Percentiles rank a stretch among this genome's conserved stretches.
These are phyloP conservation scores for Cryptococcus depauperatus DNA, from an alignment of 1,284 basidiomycete species.

Conservation along the genomic window DNA sequence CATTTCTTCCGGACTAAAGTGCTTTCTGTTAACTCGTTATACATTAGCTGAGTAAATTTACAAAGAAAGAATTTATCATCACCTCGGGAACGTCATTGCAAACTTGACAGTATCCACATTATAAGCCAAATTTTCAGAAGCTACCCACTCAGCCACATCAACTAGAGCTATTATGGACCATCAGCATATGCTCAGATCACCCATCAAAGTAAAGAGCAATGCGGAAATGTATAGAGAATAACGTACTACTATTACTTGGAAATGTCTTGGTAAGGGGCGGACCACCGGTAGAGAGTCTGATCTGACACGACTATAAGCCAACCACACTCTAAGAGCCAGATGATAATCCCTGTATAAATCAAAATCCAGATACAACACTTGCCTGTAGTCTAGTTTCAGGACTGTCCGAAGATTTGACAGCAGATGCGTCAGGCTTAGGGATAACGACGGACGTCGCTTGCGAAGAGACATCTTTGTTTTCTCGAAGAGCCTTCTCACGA, in stretches of 20 bases:
- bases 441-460: conserved; percentile 39
- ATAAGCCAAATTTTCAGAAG: conserved; percentile 59
- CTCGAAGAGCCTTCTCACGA: conserved; percentile 76
- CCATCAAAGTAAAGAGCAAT: background rate
- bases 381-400: conserved; percentile 69
- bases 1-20: conserved; percentile 39
- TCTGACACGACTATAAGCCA: too few relatives aligned
- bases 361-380: too few relatives aligned
- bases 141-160: conserved; percentile 78
- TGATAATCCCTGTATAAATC: too few relatives aligned
- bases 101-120: conserved; percentile 68
- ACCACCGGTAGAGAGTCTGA: conserved; percentile 60
- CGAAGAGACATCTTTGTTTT: conserved; percentile 49
- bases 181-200: background rate
- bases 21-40: conserved; percentile 28
- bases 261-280: conserved; percentile 71
- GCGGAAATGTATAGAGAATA: background rate
- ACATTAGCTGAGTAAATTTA: background rate
- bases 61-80: conserved; percentile 3
- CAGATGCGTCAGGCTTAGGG: conserved; percentile 41
- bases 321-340: too few relatives aligned
- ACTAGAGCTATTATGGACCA: conserved; percentile 53
- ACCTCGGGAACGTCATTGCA: conserved; percentile 76
- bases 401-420: conserved; percentile 61
- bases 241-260: conserved; percentile 67